Percentiles rank a stretch among this genome's conserved stretches.
Conservation (phyloP, 805 yeast species). For the Hyphopichia homilentoma region DNA sequence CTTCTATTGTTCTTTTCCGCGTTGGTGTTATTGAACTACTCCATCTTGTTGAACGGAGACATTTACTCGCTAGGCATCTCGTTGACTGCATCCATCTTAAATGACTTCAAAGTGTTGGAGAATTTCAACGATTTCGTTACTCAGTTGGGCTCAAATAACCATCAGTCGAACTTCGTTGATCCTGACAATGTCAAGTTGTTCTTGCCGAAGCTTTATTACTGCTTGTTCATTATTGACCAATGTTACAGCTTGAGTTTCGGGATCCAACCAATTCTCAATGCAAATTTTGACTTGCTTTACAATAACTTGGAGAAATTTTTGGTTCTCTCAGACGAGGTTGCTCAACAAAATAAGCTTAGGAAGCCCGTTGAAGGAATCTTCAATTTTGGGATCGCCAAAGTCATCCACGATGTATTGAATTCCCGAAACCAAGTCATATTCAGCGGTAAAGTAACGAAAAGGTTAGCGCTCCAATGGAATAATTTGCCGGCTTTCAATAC, state of each 20-base stretch:
- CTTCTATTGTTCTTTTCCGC: constrained; percentile 26
- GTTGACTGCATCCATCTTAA: constrained; percentile 48
- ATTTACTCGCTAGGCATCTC: constrained; percentile 56
- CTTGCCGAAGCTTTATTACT: constrained; percentile 44
- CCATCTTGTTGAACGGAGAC: constrained; percentile 57
- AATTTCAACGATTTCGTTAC: constrained; percentile 37
- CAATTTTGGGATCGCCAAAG: constrained; percentile 10
- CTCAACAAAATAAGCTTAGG: constrained; percentile 1
- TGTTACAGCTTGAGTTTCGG: constrained; percentile 32
- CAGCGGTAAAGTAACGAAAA: not conserved
- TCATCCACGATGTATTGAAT: constrained; percentile 12
- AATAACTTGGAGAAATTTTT: constrained; percentile 10
- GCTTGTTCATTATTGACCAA: constrained; percentile 39
- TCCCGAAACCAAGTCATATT: constrained; percentile 14
- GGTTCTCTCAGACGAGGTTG: constrained; percentile 9
- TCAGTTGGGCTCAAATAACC: constrained; percentile 14
- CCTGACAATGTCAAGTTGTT: constrained; percentile 25
- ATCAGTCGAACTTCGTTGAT: constrained; percentile 5
- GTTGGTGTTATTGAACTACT: constrained; percentile 45
- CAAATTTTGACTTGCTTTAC: constrained; percentile 7
- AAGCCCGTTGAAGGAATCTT: constrained; percentile 6
- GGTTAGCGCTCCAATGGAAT: too few relatives aligned
- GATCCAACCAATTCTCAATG: constrained; percentile 15
- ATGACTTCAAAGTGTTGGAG: constrained; percentile 53
- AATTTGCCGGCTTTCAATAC: too few relatives aligned